Percentiles rank a stretch among this genome's conserved stretches.
Conservation (phyloP, 2,329 filamentous ascomycete genomes). For the Trichoderma semiorbis region DNA sequence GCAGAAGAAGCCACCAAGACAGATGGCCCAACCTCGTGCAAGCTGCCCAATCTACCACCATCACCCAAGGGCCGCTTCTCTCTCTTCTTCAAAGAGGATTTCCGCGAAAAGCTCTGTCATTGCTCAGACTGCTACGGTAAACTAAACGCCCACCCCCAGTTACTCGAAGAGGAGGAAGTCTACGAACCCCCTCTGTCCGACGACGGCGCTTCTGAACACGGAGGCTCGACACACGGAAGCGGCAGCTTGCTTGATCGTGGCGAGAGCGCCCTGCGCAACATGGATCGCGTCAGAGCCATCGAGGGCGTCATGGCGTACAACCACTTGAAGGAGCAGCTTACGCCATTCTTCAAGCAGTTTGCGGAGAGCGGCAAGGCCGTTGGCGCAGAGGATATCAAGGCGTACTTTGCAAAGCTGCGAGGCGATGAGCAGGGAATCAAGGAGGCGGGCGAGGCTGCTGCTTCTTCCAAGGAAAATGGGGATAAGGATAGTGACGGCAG, state of each 20-base stretch:
- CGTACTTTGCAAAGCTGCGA: slow-evolving; percentile 89
- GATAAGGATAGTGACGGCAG: slow-evolving; percentile 37
- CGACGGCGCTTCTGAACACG: slow-evolving; percentile 51
- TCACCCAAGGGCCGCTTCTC: slow-evolving; percentile 63
- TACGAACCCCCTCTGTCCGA: slow-evolving; percentile 89
- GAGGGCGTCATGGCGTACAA: slow-evolving; percentile 99
- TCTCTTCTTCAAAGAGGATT: slow-evolving; percentile 75
- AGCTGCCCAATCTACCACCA: slow-evolving; percentile 55
- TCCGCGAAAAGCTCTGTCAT: slow-evolving; percentile 78
- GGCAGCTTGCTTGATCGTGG: slow-evolving; percentile 86
- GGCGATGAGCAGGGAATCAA: slow-evolving; percentile 77
- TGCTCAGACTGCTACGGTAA: slow-evolving; percentile 76
- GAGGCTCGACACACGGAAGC: slow-evolving; percentile 62
- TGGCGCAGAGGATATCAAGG: slow-evolving; percentile 92
- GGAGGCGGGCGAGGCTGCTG: slow-evolving; percentile 56
- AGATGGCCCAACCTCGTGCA: slow-evolving; percentile 44
- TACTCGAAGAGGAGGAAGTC: slow-evolving; percentile 89
- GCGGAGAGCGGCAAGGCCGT: slow-evolving; percentile 87
- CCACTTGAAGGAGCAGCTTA: slow-evolving; percentile 92
- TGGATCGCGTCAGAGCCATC: slow-evolving; percentile 90
- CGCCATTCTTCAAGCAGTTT: slow-evolving; percentile 88
- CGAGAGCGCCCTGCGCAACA: slow-evolving; percentile 84
- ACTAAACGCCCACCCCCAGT: slow-evolving; percentile 68
- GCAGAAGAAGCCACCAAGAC: neutral
- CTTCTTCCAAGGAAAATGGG: slow-evolving; percentile 34